Evolutionary conservation across 148 eudicot species (phyloP).

Genomic region (Dysphania ambrosioides): DNA sequence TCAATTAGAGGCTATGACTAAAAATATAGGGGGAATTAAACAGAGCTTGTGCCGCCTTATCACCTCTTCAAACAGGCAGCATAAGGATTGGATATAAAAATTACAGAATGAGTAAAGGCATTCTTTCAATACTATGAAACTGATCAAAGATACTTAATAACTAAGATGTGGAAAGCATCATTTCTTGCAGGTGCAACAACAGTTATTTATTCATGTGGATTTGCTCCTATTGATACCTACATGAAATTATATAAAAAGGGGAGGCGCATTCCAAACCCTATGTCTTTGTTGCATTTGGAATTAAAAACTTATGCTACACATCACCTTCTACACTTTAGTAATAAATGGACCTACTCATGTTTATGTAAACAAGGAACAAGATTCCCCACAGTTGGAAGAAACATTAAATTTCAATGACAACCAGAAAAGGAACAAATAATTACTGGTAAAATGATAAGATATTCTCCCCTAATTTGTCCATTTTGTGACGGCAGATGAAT

Average conservation of each 20-base stretch:
- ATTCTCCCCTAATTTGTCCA: not conserved
- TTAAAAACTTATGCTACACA: too few species aligned
- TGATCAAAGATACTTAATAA: not conserved
- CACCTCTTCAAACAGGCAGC: conserved; percentile 5
- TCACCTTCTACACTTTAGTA: too few species aligned
- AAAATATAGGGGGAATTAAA: not conserved
- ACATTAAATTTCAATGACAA: too few species aligned
- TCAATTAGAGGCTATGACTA: conserved; percentile 1
- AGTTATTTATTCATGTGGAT: not conserved
- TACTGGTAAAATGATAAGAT: too few species aligned
- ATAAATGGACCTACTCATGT: not conserved
- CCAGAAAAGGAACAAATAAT: too few species aligned
- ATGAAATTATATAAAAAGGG: too few species aligned
- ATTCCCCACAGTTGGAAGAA: not conserved
- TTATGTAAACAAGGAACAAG: not conserved
- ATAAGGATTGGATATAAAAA: conserved; percentile 6
- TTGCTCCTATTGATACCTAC: not conserved
- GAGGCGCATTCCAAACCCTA: not conserved
- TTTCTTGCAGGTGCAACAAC: not conserved
- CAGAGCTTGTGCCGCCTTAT: not conserved
- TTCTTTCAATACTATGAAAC: not conserved
- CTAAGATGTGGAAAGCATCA: not conserved
- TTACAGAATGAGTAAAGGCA: not conserved
- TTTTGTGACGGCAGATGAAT: too few species aligned
- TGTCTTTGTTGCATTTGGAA: not conserved